Base-by-base conservation (phyloP, 352 stramenopile species). In the Pythium brachiatum region DNA sequence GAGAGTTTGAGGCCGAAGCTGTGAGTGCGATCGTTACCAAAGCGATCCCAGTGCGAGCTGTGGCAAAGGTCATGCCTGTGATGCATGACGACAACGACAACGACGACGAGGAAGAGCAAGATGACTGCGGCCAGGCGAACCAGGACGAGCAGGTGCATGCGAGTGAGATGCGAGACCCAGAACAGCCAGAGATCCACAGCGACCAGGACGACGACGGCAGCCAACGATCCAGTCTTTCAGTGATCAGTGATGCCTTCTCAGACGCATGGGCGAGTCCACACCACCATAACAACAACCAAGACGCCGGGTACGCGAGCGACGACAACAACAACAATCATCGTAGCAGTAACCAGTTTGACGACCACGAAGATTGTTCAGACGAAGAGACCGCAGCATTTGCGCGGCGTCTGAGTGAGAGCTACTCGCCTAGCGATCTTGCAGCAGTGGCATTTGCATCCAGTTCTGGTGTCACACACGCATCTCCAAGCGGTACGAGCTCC, bases 271-370 rank as follows among this genome's bases (percentile, higher is more conserved):
- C 43, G 29, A 62, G 56, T 18, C 43, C 56, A 8, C 56, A 72
- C 32, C 50, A 60, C 20, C 20, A 32, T 38, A 43, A 60, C 27
- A 55, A 62, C 51, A 48, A 36, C 44, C 32, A 54, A 20, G 29
- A 62, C 53, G 59, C 57, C 6, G 53, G 69, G 8, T 34, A 67
- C 46, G 61, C 61, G 5, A 61, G 53, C 13, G 64, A 62, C 11
- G 53, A 61, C 12, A 76, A 77, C 6, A 72, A 68, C 53, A 80
- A 69, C 57, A 67, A 79, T 26, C 64, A 64, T 38, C 74, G 66
- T 26, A 76, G 73, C 57, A 79, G 66, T 25, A 64, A 81, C 20
- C 38, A 62, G 26, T 39, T 73, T 18, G 68, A 67, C 18, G 74
- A 83, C 15, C 20, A 34, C 1, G 66, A 79, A 12, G 26, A 73